Base-by-base conservation (phyloP, 192 early-diverging fungal genomes). In the Fimicolochytrium jonesii region DNA sequence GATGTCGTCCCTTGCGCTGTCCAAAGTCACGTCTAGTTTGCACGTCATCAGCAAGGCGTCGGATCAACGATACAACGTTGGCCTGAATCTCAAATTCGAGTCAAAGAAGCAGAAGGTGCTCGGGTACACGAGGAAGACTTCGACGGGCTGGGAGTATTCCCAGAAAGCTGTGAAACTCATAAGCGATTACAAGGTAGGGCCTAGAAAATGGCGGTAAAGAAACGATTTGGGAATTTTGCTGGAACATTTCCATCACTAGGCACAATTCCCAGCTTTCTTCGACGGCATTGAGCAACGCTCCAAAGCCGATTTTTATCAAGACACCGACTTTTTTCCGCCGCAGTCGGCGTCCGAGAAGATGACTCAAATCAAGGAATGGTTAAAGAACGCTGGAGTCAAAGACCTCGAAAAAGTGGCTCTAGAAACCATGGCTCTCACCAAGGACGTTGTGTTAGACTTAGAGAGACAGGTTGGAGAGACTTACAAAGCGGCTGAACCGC, bases 11-110 rank as follows among this genome's bases (percentile, higher is more conserved):
- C 59, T 94, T 28, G 72, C 86, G 10, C 78, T 96, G 18, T 91
- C 92, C 52, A 91, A 90, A 55, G 71, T 98, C 33, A 91, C 93
- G 0, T 91, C 94, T 0, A 84, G 84, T 18, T 78, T 97, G 43
- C 75, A 79, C 39, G 85, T 94, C n/a, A 74, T 77, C 23, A 69
- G 74, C 53, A 80, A 80, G 48, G 61, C 63, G 11, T 70, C 75
- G 2, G 82, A 87, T 30, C 77, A 85, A 20, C 68, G 77, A 23
- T 61, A 51, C 28, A 90, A 92, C 49, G 63, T 96, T 28, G 96
- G 96, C 1, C 77, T 98, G 31, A 87, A 87, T 59, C 78, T 98
- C 47, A 96, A 97, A 63, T 96, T 94, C 65, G 94, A 96, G 46
- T 80, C 77, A 6, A 88, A 89, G 64, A 80, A 84, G 43, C 79